Evolutionary conservation across 108 stramenopile genomes (phyloP).

Genomic region (Nannochloropsis gaditana): DNA sequence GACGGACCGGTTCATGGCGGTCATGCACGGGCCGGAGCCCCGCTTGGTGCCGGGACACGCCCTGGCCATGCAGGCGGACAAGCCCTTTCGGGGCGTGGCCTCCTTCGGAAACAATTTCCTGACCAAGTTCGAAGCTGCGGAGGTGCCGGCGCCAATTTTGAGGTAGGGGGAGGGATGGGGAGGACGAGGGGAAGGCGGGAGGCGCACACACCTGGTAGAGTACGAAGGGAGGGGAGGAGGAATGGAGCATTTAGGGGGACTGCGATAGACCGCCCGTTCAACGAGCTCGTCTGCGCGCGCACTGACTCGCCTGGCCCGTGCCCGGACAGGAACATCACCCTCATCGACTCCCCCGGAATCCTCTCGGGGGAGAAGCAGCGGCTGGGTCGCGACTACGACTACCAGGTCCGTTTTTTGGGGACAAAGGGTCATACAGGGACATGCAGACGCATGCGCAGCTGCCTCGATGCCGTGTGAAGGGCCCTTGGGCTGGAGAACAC

Average conservation of each 20-base stretch:
- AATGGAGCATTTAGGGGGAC: background rate
- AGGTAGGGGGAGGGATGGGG: slow-evolving; percentile 35
- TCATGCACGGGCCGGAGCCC: slow-evolving; percentile 92
- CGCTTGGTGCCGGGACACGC: slow-evolving; percentile 96
- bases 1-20: slow-evolving; percentile 88
- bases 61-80: slow-evolving; percentile 84
- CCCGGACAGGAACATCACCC: slow-evolving; percentile 64
- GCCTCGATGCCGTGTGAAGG: too few relatives aligned
- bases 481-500: too few relatives aligned
- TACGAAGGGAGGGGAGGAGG: background rate
- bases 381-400: slow-evolving; percentile 54
- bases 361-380: slow-evolving; percentile 61
- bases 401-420: background rate
- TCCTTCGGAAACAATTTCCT: slow-evolving; percentile 89
- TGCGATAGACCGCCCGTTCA: background rate
- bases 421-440: too few relatives aligned
- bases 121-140: slow-evolving; percentile 83
- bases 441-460: background rate
- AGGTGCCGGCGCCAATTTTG: slow-evolving; percentile 70
- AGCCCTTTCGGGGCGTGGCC: slow-evolving; percentile 89
- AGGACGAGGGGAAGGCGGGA: slow-evolving; percentile 28
- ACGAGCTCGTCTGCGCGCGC: background rate
- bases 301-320: background rate
- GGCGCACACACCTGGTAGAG: background rate
- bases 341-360: slow-evolving; percentile 82